phyloP scores from a whole-genome alignment of 1,284 basidiomycete species.

The Trametes polyzona region DNA sequence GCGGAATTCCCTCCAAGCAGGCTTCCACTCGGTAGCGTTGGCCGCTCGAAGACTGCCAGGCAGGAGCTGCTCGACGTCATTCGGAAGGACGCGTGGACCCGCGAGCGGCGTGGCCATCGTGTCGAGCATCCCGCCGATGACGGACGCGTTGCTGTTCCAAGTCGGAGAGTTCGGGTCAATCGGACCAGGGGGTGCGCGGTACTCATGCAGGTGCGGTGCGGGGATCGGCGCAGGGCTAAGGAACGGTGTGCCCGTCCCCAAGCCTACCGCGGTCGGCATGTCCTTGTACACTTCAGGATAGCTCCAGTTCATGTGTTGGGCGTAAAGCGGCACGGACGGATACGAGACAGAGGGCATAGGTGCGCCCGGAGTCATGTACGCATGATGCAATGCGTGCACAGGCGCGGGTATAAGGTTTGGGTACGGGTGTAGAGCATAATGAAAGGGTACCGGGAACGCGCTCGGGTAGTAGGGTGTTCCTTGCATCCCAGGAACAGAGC shows the following conservation, averaged over 20 bases:
- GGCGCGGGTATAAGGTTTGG: too few relatives aligned
- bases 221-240: background rate
- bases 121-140: conserved; percentile 1
- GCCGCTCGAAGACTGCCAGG: background rate
- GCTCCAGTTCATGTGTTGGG: conserved; percentile 2
- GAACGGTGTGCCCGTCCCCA: conserved; percentile 6
- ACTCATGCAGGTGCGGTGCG: background rate
- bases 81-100: background rate
- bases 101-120: background rate
- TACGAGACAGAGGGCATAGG: background rate
- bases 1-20: conserved; percentile 23
- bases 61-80: background rate
- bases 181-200: background rate
- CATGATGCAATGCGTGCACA: background rate
- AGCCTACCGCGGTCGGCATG: conserved; percentile 1
- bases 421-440: too few relatives aligned
- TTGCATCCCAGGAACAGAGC: too few relatives aligned
- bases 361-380: too few relatives aligned
- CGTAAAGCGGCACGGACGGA: background rate
- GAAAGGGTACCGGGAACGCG: too few relatives aligned
- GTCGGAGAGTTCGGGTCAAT: background rate
- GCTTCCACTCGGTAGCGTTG: conserved; percentile 14
- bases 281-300: conserved; percentile 5
- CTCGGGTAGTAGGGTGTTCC: too few relatives aligned
- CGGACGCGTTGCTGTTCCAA: background rate